Conservation (phyloP, 2,329 filamentous ascomycete species). For the Monosporascus sp. region DNA sequence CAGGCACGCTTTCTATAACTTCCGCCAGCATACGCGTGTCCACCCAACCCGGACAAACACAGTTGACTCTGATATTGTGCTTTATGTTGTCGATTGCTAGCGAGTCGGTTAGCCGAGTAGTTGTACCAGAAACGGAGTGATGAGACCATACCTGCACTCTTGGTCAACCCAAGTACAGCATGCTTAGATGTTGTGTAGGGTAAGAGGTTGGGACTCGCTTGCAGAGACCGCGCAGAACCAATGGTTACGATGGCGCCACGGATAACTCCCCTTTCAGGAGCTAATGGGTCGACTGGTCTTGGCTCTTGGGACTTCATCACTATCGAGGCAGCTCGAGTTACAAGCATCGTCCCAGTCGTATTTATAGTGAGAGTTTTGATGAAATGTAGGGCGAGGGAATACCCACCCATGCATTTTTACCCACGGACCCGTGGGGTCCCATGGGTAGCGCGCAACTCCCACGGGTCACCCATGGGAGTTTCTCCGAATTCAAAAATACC, state of each 20-base stretch:
- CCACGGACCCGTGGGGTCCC: too few relatives aligned
- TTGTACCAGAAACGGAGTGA: background rate
- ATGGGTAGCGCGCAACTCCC: too few relatives aligned
- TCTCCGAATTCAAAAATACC: too few relatives aligned
- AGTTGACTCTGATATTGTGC: background rate
- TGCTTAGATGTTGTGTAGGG: slow-evolving; percentile 12
- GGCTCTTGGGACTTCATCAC: slow-evolving; percentile 10
- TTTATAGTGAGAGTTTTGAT: slow-evolving; percentile 6
- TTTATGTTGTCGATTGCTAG: background rate
- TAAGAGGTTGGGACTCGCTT: background rate
- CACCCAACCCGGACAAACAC: background rate
- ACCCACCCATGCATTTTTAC: too few relatives aligned
- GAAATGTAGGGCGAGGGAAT: slow-evolving; percentile 3
- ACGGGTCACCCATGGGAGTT: too few relatives aligned
- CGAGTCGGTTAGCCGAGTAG: background rate
- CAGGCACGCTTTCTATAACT: background rate
- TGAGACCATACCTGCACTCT: slow-evolving; percentile 1
- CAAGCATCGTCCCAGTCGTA: slow-evolving; percentile 7
- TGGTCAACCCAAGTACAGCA: slow-evolving; percentile 5
- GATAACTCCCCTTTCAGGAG: background rate
- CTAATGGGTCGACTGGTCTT: background rate
- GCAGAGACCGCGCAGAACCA: slow-evolving; percentile 7
- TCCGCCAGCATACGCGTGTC: background rate
- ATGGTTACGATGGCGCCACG: slow-evolving; percentile 11
- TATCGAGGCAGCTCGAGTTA: slow-evolving; percentile 1